phyloP scores from a whole-genome alignment of 345 rosid species.

The Citrus trifoliata region DNA sequence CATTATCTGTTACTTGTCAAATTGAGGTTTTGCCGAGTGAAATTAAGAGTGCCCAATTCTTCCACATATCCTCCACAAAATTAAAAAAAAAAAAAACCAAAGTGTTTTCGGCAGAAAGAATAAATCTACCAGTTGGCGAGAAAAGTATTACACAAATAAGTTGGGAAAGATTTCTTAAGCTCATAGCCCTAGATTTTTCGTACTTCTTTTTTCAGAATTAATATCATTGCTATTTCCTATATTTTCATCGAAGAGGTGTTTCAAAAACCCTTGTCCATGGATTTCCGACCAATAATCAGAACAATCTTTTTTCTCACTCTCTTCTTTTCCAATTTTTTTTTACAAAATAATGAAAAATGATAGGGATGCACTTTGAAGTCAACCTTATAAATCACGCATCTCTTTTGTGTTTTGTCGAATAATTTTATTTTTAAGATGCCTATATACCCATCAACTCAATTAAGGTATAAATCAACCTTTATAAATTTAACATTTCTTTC shows the following conservation, averaged over 20 bases:
- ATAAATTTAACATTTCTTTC: no score
- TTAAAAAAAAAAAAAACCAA: no score
- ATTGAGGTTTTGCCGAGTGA: not conserved
- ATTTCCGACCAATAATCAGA: no score
- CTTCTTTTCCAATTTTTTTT: no score
- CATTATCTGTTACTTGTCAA: slow-evolving; percentile 1
- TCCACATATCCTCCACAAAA: not conserved
- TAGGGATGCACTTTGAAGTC: slow-evolving; percentile 30
- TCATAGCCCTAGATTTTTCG: not conserved
- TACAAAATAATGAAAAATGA: not conserved
- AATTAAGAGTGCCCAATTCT: not conserved
- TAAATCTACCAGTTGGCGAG: not conserved
- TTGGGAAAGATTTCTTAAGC: not conserved
- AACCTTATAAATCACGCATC: no score
- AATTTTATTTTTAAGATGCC: accelerated
- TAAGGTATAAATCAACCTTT: accelerated
- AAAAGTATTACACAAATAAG: not conserved
- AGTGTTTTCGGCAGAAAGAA: no score
- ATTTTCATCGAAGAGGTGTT: no score
- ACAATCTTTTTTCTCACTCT: no score
- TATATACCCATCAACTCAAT: no score
- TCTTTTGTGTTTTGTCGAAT: accelerated
- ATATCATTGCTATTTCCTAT: not conserved
- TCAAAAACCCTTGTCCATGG: not conserved
- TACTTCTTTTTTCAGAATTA: no score